A percentile compares a stretch with the other conserved stretches of the same genome.
These are phyloP conservation scores for Chamaenerion angustifolium DNA, from an alignment of 345 rosid species.

Conservation along the genomic window DNA sequence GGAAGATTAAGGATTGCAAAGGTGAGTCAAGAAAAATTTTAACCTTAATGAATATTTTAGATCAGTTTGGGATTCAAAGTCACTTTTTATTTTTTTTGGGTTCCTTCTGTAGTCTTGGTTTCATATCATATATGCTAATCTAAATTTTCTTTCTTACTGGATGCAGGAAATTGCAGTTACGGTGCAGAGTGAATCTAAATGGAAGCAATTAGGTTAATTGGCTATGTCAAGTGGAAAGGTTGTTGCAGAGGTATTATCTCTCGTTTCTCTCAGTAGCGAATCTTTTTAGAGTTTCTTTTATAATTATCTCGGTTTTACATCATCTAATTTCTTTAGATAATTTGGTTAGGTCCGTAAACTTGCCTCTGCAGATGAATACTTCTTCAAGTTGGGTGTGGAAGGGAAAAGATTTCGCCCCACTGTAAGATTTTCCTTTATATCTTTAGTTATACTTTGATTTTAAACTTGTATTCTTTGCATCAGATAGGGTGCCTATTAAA, in stretches of 20 bases:
- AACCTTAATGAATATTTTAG: not conserved
- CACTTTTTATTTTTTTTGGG: slow-evolving; percentile 11
- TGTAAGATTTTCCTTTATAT: too few relatives aligned
- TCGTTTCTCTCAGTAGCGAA: not conserved
- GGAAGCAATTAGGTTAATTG: slow-evolving; percentile 97
- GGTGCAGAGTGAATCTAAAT: slow-evolving; percentile 81
- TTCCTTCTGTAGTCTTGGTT: not conserved
- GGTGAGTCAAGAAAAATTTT: slow-evolving; percentile 23
- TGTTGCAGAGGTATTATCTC: slow-evolving; percentile 52
- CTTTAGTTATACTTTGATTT: not conserved
- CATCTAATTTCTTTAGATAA: slow-evolving; percentile 7
- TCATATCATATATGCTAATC: not conserved
- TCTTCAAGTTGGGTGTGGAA: too few relatives aligned
- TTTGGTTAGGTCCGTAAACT: slow-evolving; percentile 71
- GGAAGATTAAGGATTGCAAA: slow-evolving; percentile 85
- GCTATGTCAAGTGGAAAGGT: slow-evolving; percentile 98
- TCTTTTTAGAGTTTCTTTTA: not conserved
- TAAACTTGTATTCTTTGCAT: not conserved
- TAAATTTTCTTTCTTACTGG: slow-evolving; percentile 1
- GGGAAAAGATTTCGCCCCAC: too few relatives aligned
- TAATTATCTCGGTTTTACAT: not conserved
- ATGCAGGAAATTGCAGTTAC: slow-evolving; percentile 74
- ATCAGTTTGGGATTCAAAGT: too few relatives aligned
- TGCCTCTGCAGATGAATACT: too few relatives aligned
- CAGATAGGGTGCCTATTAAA: too few relatives aligned